A percentile compares a stretch with the other conserved stretches of the same genome.
These are phyloP conservation scores for Kingdonia uniflora DNA, from an alignment of 164 flowering plant genomes.

Conservation along the genomic window DNA sequence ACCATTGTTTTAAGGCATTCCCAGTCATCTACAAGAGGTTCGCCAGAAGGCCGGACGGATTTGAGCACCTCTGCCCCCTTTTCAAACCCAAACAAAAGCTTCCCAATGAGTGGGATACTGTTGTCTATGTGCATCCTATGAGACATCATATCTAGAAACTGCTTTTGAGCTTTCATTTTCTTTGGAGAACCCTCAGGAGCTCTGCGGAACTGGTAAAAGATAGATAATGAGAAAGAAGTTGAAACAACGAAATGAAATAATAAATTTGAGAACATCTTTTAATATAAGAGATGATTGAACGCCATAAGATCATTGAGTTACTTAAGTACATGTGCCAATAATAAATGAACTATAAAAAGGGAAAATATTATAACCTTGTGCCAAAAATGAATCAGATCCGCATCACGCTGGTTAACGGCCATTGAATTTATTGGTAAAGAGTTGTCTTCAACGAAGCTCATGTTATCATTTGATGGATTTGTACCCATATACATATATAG, in stretches of 20 bases:
- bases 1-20: conserved; percentile 76
- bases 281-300: too few relatives aligned
- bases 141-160: conserved; percentile 61
- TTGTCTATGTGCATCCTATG: conserved; percentile 62
- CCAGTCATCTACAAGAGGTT: conserved; percentile 86
- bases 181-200: conserved; percentile 59
- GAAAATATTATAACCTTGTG: conserved; percentile 40
- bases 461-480: conserved; percentile 68
- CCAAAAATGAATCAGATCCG: conserved; percentile 79
- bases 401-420: conserved; percentile 75
- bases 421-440: conserved; percentile 28
- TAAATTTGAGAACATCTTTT: too few relatives aligned
- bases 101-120: conserved; percentile 48
- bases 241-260: too few relatives aligned
- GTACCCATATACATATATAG: conserved; percentile 61
- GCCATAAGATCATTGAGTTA: too few relatives aligned
- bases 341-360: neutral
- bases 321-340: too few relatives aligned
- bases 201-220: conserved; percentile 44
- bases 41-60: conserved; percentile 53
- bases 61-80: conserved; percentile 44
- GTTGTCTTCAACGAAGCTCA: conserved; percentile 41
- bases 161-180: conserved; percentile 56
- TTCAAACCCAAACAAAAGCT: conserved; percentile 61
- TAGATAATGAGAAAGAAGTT: neutral